Conservation (phyloP, 257 asterid species). For the Eucommia ulmoides region DNA sequence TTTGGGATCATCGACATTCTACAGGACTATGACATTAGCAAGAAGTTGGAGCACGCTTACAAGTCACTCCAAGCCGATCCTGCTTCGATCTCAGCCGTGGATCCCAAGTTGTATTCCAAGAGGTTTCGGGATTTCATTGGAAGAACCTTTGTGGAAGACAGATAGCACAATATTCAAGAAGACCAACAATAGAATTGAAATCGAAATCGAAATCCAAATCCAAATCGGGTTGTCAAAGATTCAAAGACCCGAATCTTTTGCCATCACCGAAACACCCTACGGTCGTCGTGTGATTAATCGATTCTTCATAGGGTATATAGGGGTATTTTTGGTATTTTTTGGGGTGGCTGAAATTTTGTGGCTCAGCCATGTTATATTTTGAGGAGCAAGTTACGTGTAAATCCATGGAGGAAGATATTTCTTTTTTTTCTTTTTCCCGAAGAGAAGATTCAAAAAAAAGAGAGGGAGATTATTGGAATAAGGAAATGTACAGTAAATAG, state of each 20-base stretch:
- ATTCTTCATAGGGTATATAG: not conserved
- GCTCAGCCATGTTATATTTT: constrained; percentile 37
- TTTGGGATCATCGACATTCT: constrained; percentile 73
- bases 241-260: constrained; percentile 1
- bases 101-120: constrained; percentile 60
- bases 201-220: constrained; percentile 13
- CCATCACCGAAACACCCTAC: not conserved
- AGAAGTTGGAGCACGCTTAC: constrained; percentile 72
- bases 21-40: constrained; percentile 70
- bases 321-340: not conserved
- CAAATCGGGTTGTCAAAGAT: constrained; percentile 3
- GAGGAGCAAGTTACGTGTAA: constrained; percentile 32
- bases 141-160: constrained; percentile 47
- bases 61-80: constrained; percentile 69
- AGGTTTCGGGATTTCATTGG: constrained; percentile 65
- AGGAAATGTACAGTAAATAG: constrained; percentile 59
- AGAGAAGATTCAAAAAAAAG: constrained; percentile 27
- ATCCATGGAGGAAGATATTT: constrained; percentile 21
- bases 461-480: constrained; percentile 38
- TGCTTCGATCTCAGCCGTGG: constrained; percentile 64
- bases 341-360: constrained; percentile 55
- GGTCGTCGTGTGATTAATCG: not conserved
- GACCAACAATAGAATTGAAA: not conserved
- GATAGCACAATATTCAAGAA: constrained; percentile 27
- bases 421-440: constrained; percentile 12